Base-by-base conservation (phyloP, 352 stramenopile genomes). In the Phytophthora cryptogea region DNA sequence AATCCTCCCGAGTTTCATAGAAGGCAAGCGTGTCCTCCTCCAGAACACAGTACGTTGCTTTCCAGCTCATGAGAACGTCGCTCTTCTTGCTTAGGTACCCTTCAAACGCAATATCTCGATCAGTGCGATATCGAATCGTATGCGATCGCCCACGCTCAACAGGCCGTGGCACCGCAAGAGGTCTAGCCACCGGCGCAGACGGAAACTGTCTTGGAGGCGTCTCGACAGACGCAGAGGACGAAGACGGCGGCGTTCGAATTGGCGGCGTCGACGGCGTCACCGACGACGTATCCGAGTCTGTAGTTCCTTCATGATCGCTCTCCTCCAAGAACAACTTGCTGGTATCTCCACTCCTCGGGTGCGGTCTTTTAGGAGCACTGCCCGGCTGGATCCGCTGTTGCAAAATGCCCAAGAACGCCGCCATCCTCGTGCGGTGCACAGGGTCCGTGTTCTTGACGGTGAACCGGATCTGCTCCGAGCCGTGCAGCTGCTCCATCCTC, bases 11-110 rank as follows among this genome's bases (percentile, higher is more conserved):
- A 1, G 84, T 88, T 23, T 94, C 84, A 36, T 90, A 94, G 41
- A 87, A 88, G 14, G 82, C 84, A 14, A 94, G 59, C 5, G 84
- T 88, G 23, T 92, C 80, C 20, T 86, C 84, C 46, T 94, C 84
- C 35, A 94, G 54, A 3, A 94, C 82, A 44, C 82, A 92, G 61
- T 94, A 94, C 30, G 70, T 79, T 1, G 72, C 79, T 28, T 83
- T 85, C 84, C 84, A 94, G n/a, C 55, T 77, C 50, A 76, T 59
- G 0, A 94, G 47, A 43, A 94, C 39, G 33, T 94, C 85, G 48
- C 85, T 88, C 58, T 94, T 94, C 65, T 90, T 90, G 72, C 80
- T 88, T 49, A 94, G 57, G 39, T 94, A 94, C 1, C 85, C 85
- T 76, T 94, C 85, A 52, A 94, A 94, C 10, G 80, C 75, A 35